These are phyloP conservation scores for Debaryomyces hansenii DNA, from an alignment of 805 yeast species.

Conservation along the genomic window DNA sequence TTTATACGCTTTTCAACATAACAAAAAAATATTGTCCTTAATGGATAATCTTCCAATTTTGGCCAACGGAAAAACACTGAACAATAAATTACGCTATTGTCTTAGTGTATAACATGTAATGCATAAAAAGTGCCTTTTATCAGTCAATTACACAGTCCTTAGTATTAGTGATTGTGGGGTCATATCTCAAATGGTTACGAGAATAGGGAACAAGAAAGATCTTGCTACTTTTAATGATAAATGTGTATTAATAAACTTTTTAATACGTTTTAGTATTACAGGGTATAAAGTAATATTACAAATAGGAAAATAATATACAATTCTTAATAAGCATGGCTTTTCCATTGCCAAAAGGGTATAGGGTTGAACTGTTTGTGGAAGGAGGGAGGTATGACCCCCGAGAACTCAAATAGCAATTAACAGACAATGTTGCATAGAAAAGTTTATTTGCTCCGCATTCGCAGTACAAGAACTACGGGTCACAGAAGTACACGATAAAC, in stretches of 20 bases:
- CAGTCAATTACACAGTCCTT: neutral
- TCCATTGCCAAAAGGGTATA: neutral
- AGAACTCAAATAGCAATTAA: too few relatives aligned
- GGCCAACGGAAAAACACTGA: neutral
- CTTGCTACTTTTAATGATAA: neutral
- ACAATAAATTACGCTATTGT: neutral
- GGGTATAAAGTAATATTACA: neutral
- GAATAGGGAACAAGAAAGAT: neutral
- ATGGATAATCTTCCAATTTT: neutral
- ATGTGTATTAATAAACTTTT: neutral
- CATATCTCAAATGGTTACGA: neutral
- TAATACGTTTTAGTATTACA: neutral
- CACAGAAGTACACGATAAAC: too few relatives aligned
- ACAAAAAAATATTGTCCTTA: neutral
- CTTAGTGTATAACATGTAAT: too few relatives aligned
- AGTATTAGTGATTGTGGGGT: neutral
- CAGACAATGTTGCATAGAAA: too few relatives aligned
- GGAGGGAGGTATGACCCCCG: too few relatives aligned
- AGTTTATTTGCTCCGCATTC: too few relatives aligned
- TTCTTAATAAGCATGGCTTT: neutral
- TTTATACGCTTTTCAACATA: neutral
- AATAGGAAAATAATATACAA: neutral
- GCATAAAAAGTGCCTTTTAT: too few relatives aligned
- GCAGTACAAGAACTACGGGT: too few relatives aligned
- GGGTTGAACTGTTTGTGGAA: neutral